Evolutionary conservation across 352 stramenopile genomes (phyloP), one percentile per base, ranked within the genome.

Genomic region (Pythium phragmiticola): DNA sequence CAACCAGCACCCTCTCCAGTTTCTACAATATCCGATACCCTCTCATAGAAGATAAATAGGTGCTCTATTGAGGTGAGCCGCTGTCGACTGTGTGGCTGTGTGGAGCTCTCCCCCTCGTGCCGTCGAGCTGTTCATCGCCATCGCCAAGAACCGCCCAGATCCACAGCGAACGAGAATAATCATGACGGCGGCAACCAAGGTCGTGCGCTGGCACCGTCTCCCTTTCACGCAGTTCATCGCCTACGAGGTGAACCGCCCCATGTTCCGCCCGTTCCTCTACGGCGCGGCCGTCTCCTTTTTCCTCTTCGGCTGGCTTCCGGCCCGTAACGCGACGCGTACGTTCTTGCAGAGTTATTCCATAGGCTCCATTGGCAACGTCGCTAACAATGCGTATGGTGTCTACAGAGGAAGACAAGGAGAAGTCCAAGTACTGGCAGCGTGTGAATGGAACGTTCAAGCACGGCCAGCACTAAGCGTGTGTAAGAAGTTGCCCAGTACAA

Each of bases 361-460:
- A 7, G 28, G 16, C 7, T 43, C 8, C 16, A 34, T 34, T 28
- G 7, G 41, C 55, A 47, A 37, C 57, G 36, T 39, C 33, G 37
- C 34, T 26, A 58, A 34, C 13, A 34, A 41, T 60, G 46, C 16
- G 9, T 36, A 16, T 56, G 6, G 16, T 52, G 28, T 58, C 6
- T 59, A 69, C 61, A 86, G 81, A 95, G 71, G 87, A 95, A 72
- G 75, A 87, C 65, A 90, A 86, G 74, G 79, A 89, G 62, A 82
- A 89, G 76, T 88, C 75, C 55, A 92, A 92, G 71, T 95, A 84
- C 84, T 95, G 87, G 87, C 78, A 93, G 74, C 83, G 83, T 57
- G 53, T 84, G 37, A 89, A 95, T 75, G 84, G 82, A 77, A 95
- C 84, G 81, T 86, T 84, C 74, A 77, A 89, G 74, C 76, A 89